Evolutionary conservation across 805 yeast species (phyloP), one percentile per base, ranked within the genome.

Genomic region (Nakazawaea holstii): DNA sequence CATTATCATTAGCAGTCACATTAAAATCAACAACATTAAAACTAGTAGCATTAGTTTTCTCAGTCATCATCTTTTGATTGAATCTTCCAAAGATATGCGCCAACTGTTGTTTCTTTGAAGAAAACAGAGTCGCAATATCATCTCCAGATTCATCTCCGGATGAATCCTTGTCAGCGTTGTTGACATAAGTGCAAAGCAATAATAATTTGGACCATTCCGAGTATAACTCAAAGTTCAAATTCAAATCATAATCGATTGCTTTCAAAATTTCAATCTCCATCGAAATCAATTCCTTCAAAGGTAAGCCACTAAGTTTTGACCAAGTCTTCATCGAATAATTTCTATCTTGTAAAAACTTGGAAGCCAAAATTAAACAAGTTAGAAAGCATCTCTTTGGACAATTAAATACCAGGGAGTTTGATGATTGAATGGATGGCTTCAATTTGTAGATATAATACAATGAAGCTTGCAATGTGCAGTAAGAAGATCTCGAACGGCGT

Each of bases 271-370:
- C 61, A 28, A 73, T 56, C 64, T 88, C 95, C 37, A 56, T 59
- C 5, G 51, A 49, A 50, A 68, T 71, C 45, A 88, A 66, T 49
- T 77, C 82, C 28, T 60, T 53, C 4, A 75, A 57, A 20, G 77
- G 58, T 36, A 85, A 70, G 0, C 95, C 94, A 31, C 88, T 76
- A 43, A 88, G 81, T 59, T 79, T 77, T 44, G 84, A 69, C 96
- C 96, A 88, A 6, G 86, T 77, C 52, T 71, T 73, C 54, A 84
- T 72, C 29, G 85, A 71, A 62, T 77, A 86, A 59, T 82, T 84
- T 43, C 79, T 76, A 64, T 88, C 96, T 59, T 82, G 88, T 50
- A 75, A 70, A 61, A 80, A 86, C 60, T 88, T 88, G 45, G 83
- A 76, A 4, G 94, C 82, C 35, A 88, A 67, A 45, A 87, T 84